A percentile compares a stretch with the other conserved stretches of the same genome.
Conservation (phyloP, 2,329 filamentous ascomycete species). For the Pseudofabraea citricarpa region DNA sequence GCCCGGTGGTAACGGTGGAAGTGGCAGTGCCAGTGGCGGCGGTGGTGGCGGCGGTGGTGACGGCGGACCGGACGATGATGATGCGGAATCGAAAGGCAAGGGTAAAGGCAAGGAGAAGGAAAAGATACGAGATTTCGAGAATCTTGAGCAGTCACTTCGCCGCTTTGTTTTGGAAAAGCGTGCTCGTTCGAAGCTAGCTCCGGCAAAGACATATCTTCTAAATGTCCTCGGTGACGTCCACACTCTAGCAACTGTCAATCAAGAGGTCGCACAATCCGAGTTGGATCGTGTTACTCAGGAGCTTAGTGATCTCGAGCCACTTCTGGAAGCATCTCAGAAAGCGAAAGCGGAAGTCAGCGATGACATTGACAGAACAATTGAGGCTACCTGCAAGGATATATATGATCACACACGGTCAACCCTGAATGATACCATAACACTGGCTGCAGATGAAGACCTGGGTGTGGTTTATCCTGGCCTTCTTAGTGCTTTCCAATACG, state of each 20-base stretch:
- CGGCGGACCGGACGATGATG: constrained; percentile 34
- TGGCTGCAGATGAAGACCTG: constrained; percentile 71
- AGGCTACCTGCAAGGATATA: constrained; percentile 78
- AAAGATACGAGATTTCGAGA: constrained; percentile 84
- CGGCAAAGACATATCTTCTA: constrained; percentile 89
- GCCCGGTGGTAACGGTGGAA: constrained; percentile 48
- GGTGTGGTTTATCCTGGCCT: constrained; percentile 84
- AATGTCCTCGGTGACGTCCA: constrained; percentile 89
- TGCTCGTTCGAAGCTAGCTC: constrained; percentile 89
- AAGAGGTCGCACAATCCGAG: constrained; percentile 80
- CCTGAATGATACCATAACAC: constrained; percentile 69
- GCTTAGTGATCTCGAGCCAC: constrained; percentile 76
- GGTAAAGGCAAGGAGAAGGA: constrained; percentile 85
- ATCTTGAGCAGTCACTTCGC: constrained; percentile 80
- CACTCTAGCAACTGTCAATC: constrained; percentile 78
- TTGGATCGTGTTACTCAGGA: constrained; percentile 78
- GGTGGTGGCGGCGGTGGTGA: constrained; percentile 49
- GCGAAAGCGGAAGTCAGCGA: constrained; percentile 76
- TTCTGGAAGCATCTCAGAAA: constrained; percentile 78
- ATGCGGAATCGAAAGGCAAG: constrained; percentile 52
- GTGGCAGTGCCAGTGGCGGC: constrained; percentile 46
- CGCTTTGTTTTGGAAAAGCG: constrained; percentile 95
- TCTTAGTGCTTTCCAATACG: constrained; percentile 82
- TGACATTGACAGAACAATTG: constrained; percentile 74
- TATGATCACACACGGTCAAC: constrained; percentile 78